A percentile compares a stretch with the other conserved stretches of the same genome.
Evolutionary conservation across 805 yeast genomes (phyloP).

Genomic region (Starmerella apicola): DNA sequence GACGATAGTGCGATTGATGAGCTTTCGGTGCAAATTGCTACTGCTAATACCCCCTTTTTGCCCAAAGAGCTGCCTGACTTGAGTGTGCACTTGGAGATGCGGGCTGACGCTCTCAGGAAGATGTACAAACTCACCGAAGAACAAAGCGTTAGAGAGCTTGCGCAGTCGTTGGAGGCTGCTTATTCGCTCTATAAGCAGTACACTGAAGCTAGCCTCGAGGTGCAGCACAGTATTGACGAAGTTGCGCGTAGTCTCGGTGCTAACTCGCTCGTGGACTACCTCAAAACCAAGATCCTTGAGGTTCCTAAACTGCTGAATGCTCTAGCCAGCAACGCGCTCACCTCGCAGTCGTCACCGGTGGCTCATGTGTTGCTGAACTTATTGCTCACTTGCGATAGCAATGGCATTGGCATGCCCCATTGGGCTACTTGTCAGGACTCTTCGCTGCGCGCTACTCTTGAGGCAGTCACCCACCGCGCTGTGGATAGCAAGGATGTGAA

Average conservation of each 20-base stretch:
- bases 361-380: constrained; percentile 2
- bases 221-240: background rate
- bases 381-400: constrained; percentile 1
- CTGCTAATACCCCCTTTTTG: constrained; percentile 43
- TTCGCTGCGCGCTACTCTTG: constrained; percentile 5
- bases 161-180: constrained; percentile 15
- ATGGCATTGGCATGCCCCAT: constrained; percentile 4
- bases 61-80: constrained; percentile 43
- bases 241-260: background rate
- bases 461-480: constrained; percentile 16
- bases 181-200: constrained; percentile 2
- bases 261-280: background rate
- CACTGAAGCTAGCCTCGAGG: background rate
- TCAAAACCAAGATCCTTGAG: background rate
- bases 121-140: constrained; percentile 34
- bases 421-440: constrained; percentile 6
- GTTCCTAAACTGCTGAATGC: background rate
- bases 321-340: background rate
- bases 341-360: background rate
- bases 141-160: constrained; percentile 20
- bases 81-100: constrained; percentile 38
- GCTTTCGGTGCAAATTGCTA: constrained; percentile 45
- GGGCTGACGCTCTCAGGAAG: constrained; percentile 35
- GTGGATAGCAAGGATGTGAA: constrained; percentile 13
- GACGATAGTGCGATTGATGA: constrained; percentile 30